A percentile compares a stretch with the other conserved stretches of the same genome.
Conservation (phyloP, 108 stramenopile species). For the Pelagomonas calceolata region DNA sequence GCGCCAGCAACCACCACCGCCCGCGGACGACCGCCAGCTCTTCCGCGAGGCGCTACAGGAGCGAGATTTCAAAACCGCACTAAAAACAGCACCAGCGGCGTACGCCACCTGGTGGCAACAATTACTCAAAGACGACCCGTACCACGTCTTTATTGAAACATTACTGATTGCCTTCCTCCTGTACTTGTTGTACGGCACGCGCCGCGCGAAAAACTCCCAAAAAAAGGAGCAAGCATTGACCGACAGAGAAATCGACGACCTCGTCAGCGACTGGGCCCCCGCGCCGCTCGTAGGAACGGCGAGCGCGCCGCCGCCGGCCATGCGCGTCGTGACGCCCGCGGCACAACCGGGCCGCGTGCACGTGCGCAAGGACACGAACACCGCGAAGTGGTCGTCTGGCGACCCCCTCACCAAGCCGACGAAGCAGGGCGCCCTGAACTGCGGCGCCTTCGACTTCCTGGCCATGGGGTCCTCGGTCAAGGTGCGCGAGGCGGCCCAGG, state of each 20-base stretch:
- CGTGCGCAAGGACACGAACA: neutral
- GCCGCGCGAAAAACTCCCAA: neutral
- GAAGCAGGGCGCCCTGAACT: conserved; percentile 5
- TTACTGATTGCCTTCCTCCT: conserved; percentile 68
- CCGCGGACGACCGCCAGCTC: too few relatives aligned
- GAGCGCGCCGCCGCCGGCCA: conserved; percentile 3
- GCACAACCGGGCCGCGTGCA: neutral
- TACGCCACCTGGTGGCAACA: conserved; percentile 60
- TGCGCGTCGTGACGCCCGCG: neutral
- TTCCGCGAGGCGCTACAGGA: too few relatives aligned
- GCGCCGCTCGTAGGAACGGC: conserved; percentile 54
- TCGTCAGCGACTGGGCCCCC: conserved; percentile 81
- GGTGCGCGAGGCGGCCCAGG: conserved; percentile 47
- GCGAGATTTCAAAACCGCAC: too few relatives aligned
- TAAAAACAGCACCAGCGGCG: too few relatives aligned
- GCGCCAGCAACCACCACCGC: too few relatives aligned
- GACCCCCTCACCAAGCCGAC: neutral
- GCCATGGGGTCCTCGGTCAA: conserved; percentile 21
- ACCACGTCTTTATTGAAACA: conserved; percentile 91
- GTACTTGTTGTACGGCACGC: conserved; percentile 50
- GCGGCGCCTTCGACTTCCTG: conserved; percentile 41
- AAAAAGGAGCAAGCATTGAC: too few relatives aligned
- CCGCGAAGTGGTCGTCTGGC: conserved; percentile 3
- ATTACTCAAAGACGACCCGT: conserved; percentile 61
- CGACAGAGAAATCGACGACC: conserved; percentile 50